Base-by-base conservation (phyloP, 2,329 filamentous ascomycete genomes). In the Clonostachys byssicola region DNA sequence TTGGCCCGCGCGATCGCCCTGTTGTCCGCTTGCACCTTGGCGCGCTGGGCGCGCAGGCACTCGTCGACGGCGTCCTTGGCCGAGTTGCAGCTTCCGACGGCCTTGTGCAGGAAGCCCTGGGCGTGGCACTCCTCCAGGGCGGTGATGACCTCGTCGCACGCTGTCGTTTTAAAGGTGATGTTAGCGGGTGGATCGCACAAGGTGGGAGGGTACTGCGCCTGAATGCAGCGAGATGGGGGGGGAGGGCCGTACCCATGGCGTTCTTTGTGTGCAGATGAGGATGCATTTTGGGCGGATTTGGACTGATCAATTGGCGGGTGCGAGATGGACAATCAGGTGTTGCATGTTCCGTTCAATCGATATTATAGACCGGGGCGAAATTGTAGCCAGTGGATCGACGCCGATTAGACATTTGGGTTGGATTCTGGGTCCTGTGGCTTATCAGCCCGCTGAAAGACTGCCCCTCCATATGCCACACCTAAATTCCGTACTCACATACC, bases 41-140 rank as follows among this genome's bases (percentile, higher is more conserved):
- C 71, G 60, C 94, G 81, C 67, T 96, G 89, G 36, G 79, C 83
- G 53, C 88, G 83, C 45, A 99, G 78, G 63, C 94, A 99, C 61
- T 82, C 79, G 69, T 89, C 94, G 57, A 99, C 88, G 49, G 89
- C 75, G 40, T 82, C 77, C 68, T 99, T 99, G 52, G 87, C 80
- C 39, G 85, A 80, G 66, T 90, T 97, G 80, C 94, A 99, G 75
- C 88, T 89, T 48, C 94, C 94, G 51, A 89, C 73, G 2, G 89
- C 85, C 70, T 96, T 96, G 81, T 88, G 92, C 49, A 99, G 71
- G 71, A 99, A 99, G 47, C 94, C 94, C 50, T 80, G 81, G 34
- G 89, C 88, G 64, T 99, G 94, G 73, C 94, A 99, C 74, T 96
- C 90, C 61, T 97, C 94, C 56, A 99, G 89, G 43, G 89, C 88